These are phyloP conservation scores for Trichoderma semiorbis DNA, from an alignment of 2,329 filamentous ascomycete species.

Conservation along the genomic window DNA sequence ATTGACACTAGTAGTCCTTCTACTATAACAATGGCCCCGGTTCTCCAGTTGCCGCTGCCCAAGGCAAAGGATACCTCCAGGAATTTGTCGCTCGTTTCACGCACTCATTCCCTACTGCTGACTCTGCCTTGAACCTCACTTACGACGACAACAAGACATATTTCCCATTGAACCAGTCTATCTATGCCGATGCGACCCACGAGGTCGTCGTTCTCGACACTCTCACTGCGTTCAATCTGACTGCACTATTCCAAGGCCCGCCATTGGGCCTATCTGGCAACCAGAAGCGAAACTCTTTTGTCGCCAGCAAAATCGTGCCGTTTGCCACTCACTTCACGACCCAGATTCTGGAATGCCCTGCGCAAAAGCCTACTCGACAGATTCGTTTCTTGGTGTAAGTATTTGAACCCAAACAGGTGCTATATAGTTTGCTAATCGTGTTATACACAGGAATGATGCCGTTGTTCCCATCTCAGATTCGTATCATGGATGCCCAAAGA, in stretches of 20 bases:
- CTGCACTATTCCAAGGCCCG: not conserved
- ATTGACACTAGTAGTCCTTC: not conserved
- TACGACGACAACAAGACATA: not conserved
- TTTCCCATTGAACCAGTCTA: not conserved
- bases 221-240: not conserved
- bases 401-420: not conserved
- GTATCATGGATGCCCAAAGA: not conserved
- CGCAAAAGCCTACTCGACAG: not conserved
- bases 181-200: not conserved
- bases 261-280: not conserved
- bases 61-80: not conserved
- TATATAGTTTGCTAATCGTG: not conserved
- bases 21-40: not conserved
- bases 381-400: not conserved
- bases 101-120: not conserved
- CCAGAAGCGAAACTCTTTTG: not conserved
- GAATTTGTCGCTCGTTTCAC: not conserved
- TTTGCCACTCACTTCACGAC: not conserved
- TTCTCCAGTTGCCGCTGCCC: not conserved
- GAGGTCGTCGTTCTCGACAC: not conserved
- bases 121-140: not conserved
- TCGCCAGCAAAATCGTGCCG: not conserved
- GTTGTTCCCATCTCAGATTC: not conserved
- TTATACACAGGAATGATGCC: not conserved
- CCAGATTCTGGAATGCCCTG: not conserved